Evolutionary conservation across 495 filamentous ascomycete genomes (phyloP).

Genomic region (Aspergillus sclerotioniger): DNA sequence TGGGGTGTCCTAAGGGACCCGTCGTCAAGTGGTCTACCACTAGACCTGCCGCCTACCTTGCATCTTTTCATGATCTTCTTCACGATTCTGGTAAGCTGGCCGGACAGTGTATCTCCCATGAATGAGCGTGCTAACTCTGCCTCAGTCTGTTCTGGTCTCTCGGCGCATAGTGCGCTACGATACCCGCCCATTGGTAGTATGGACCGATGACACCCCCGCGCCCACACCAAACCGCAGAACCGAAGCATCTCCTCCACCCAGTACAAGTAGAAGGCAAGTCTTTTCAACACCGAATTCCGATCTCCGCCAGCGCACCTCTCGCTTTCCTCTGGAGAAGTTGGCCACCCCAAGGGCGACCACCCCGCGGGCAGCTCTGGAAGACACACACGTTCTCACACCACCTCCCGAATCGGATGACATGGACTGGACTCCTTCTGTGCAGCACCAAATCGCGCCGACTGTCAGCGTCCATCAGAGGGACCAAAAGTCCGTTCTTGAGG

Average conservation of each 20-base stretch:
- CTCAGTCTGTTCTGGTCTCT: slow-evolving; percentile 38
- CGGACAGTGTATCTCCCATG: slow-evolving; percentile 2
- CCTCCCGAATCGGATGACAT: slow-evolving; percentile 56
- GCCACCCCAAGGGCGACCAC: slow-evolving; percentile 27
- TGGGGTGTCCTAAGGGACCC: slow-evolving; percentile 51
- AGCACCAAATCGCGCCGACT: slow-evolving; percentile 44
- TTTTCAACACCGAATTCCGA: slow-evolving; percentile 22
- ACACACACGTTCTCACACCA: slow-evolving; percentile 34
- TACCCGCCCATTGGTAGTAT: slow-evolving; percentile 56
- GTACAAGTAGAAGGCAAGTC: slow-evolving; percentile 14
- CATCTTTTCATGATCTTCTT: slow-evolving; percentile 58
- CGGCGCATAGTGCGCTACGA: slow-evolving; percentile 50
- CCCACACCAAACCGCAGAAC: slow-evolving; percentile 30
- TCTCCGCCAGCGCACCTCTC: slow-evolving; percentile 22
- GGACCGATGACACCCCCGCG: slow-evolving; percentile 43
- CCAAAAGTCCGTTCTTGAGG: slow-evolving; percentile 36
- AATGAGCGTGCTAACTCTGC: slow-evolving; percentile 17
- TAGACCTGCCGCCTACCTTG: slow-evolving; percentile 40
- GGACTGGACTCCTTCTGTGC: slow-evolving; percentile 77
- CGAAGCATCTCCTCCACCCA: slow-evolving; percentile 22
- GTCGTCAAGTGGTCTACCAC: slow-evolving; percentile 41
- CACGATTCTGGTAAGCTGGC: slow-evolving; percentile 51
- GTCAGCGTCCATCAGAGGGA: slow-evolving; percentile 28
- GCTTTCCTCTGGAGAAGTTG: slow-evolving; percentile 43
- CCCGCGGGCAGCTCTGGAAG: slow-evolving; percentile 23